phyloP scores from a whole-genome alignment of 495 filamentous ascomycete species.

The Poronia punctata region DNA sequence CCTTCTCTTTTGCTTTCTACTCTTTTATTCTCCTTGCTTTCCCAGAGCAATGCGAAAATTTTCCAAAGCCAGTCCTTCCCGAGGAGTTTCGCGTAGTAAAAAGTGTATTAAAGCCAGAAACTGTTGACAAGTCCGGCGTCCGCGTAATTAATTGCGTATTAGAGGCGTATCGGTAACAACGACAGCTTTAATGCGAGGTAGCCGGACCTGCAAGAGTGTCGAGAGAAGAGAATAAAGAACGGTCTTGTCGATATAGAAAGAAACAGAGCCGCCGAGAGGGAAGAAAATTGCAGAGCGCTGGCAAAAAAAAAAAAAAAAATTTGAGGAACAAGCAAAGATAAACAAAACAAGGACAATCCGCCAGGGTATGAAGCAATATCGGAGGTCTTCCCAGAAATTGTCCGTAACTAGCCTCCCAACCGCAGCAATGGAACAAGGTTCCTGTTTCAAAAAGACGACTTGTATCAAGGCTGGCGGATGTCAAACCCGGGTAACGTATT shows the following conservation, averaged over 20 bases:
- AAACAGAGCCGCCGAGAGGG: constrained; percentile 44
- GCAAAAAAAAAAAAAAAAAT: constrained; percentile 25
- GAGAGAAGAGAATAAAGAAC: constrained; percentile 20
- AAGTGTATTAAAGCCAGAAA: not conserved
- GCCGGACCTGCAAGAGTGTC: constrained; percentile 40
- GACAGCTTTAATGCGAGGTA: constrained; percentile 32
- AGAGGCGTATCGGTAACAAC: constrained; percentile 14
- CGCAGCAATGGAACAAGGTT: constrained; percentile 20
- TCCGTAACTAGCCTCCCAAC: constrained; percentile 15
- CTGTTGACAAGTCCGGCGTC: not conserved
- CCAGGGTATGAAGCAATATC: constrained; percentile 40
- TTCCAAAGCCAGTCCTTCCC: not conserved
- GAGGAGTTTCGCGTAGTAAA: not conserved
- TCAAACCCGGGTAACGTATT: constrained; percentile 26
- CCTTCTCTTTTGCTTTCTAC: constrained; percentile 11
- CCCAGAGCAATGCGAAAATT: not conserved
- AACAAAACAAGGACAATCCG: constrained; percentile 24
- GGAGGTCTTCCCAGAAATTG: constrained; percentile 16
- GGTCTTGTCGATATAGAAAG: constrained; percentile 35
- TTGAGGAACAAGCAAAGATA: constrained; percentile 21
- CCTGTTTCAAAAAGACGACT: constrained; percentile 25
- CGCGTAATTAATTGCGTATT: constrained; percentile 10
- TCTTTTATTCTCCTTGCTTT: constrained; percentile 16
- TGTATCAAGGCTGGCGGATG: constrained; percentile 32
- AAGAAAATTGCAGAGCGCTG: constrained; percentile 38